Conservation (phyloP, 805 yeast genomes). For the Candida corydali region DNA sequence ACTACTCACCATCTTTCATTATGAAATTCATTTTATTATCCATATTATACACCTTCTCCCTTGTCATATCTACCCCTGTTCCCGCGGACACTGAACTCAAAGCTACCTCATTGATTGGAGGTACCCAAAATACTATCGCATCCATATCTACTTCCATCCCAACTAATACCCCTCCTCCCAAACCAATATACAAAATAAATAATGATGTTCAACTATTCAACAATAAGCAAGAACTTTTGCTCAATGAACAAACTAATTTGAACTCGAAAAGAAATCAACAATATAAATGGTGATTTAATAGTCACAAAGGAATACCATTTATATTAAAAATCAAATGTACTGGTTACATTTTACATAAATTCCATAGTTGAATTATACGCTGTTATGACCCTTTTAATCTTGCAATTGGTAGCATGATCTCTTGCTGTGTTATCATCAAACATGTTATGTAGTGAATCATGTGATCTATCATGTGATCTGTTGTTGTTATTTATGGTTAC, state of each 20-base stretch:
- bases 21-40: conserved; percentile 3
- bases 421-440: no score
- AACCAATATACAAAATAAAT: conserved; percentile 8
- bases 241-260: background rate
- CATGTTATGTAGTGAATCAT: no score
- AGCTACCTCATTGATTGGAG: conserved; percentile 12
- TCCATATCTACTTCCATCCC: conserved; percentile 16
- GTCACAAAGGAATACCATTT: no score
- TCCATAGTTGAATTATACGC: no score
- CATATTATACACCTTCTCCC: background rate
- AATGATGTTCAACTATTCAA: conserved; percentile 12
- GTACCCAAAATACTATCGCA: conserved; percentile 7
- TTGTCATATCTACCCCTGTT: conserved; percentile 19
- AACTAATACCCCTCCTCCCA: conserved; percentile 15
- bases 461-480: no score
- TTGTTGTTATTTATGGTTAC: background rate
- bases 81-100: conserved; percentile 25
- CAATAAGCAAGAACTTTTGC: conserved; percentile 11
- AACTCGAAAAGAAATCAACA: conserved; percentile 1
- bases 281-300: background rate
- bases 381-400: no score
- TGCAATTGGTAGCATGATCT: no score
- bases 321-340: no score
- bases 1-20: no score
- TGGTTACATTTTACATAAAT: no score